Conservation (phyloP, 345 rosid species). For the Aquilaria malaccensis region DNA sequence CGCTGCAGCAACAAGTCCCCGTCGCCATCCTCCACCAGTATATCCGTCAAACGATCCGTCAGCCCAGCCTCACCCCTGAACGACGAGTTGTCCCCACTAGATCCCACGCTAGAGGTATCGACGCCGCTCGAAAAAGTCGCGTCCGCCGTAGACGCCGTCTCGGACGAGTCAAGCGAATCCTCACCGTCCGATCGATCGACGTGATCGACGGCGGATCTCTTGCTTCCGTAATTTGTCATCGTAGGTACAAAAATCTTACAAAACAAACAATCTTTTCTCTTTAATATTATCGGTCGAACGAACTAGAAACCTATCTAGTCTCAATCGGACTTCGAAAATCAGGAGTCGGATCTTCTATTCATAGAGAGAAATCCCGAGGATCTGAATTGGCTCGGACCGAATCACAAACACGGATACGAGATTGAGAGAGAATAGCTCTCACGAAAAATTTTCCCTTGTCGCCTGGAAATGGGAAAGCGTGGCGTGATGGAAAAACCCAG, state of each 20-base stretch:
- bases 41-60: slow-evolving; percentile 55
- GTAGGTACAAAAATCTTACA: slow-evolving; percentile 9
- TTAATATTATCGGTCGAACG: neutral
- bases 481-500: neutral
- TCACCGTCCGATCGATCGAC: slow-evolving; percentile 31
- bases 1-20: slow-evolving; percentile 61
- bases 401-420: no score
- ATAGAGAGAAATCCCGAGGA: no score
- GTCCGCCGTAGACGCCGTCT: slow-evolving; percentile 12
- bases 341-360: no score
- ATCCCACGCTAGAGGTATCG: slow-evolving; percentile 32
- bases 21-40: slow-evolving; percentile 39
- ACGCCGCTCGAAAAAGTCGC: slow-evolving; percentile 22
- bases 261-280: neutral
- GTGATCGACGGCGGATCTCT: slow-evolving; percentile 30
- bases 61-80: slow-evolving; percentile 28
- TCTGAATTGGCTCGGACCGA: no score
- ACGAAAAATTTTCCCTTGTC: neutral
- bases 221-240: slow-evolving; percentile 50
- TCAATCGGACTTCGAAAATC: neutral
- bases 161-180: slow-evolving; percentile 27
- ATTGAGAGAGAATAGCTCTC: neutral
- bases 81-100: slow-evolving; percentile 18
- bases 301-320: slow-evolving; percentile 6
- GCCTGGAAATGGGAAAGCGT: neutral